Evolutionary conservation across 129 eudicot species (phyloP).

Genomic region (Tanacetum coccineum): DNA sequence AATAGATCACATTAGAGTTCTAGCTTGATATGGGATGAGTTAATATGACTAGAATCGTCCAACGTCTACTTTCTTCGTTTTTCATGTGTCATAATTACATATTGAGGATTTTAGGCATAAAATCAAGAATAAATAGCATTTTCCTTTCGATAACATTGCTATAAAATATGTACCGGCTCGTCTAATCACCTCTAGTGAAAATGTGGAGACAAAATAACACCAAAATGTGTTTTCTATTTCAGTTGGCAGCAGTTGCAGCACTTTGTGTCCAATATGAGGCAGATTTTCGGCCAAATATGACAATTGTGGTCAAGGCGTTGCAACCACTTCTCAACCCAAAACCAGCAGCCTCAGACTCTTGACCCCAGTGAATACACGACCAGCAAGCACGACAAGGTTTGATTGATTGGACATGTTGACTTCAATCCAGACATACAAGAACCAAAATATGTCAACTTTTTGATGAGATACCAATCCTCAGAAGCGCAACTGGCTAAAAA

Average conservation of each 20-base stretch:
- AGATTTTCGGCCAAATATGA: constrained; percentile 84
- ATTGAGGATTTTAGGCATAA: no score
- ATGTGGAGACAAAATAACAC: neutral
- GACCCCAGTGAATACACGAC: constrained; percentile 26
- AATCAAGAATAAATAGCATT: no score
- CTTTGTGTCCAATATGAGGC: constrained; percentile 92
- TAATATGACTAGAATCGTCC: no score
- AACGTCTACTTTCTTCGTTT: no score
- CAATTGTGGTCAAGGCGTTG: constrained; percentile 85
- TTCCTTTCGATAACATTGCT: no score
- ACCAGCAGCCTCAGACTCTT: constrained; percentile 50
- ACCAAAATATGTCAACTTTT: constrained; percentile 2
- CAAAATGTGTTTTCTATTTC: constrained; percentile 13
- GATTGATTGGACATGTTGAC: neutral
- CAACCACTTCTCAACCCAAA: constrained; percentile 75
- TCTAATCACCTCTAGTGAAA: constrained; percentile 5
- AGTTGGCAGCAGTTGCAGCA: constrained; percentile 96
- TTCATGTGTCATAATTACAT: no score
- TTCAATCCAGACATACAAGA: neutral
- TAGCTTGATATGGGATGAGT: no score
- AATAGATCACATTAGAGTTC: no score
- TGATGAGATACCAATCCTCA: neutral
- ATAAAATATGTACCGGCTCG: no score
- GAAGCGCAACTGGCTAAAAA: constrained; percentile 4
- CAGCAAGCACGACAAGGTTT: constrained; percentile 19